phyloP scores from a whole-genome alignment of 2,329 filamentous ascomycete genomes.

The Mycosphaerella arachidis region DNA sequence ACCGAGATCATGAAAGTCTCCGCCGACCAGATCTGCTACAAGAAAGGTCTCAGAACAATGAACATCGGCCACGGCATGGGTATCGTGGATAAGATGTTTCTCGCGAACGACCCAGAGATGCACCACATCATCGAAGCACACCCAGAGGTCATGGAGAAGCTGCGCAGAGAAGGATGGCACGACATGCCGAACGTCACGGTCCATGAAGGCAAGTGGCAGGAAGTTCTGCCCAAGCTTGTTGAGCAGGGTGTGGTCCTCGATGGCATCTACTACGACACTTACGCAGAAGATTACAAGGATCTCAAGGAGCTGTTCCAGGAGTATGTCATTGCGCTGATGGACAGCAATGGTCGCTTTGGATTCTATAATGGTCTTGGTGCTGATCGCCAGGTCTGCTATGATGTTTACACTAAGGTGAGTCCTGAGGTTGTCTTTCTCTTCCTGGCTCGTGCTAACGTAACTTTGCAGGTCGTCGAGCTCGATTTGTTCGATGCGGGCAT shows the following conservation, averaged over 20 bases:
- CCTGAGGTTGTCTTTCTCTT: neutral
- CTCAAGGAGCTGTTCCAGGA: constrained; percentile 85
- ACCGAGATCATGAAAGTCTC: constrained; percentile 46
- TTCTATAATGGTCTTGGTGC: constrained; percentile 78
- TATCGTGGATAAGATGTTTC: constrained; percentile 47
- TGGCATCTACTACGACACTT: constrained; percentile 89
- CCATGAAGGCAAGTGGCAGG: constrained; percentile 49
- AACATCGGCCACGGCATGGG: constrained; percentile 51
- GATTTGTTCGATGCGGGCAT: constrained; percentile 84
- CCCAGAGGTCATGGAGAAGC: constrained; percentile 43
- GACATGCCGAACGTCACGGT: constrained; percentile 47
- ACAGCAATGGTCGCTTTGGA: constrained; percentile 54
- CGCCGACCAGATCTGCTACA: constrained; percentile 40
- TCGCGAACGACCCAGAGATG: constrained; percentile 40
- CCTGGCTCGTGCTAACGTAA: neutral
- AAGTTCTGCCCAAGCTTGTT: constrained; percentile 43
- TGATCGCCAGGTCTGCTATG: constrained; percentile 87
- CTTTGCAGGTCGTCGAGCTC: constrained; percentile 66
- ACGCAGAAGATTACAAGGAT: constrained; percentile 87
- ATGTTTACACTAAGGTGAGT: constrained; percentile 77
- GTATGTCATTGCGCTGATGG: constrained; percentile 73
- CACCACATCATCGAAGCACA: constrained; percentile 53
- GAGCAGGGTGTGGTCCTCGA: constrained; percentile 43
- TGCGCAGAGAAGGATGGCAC: constrained; percentile 46
- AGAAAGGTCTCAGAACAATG: constrained; percentile 41